Evolutionary conservation across 257 asterid species (phyloP), one percentile per base, ranked within the genome.

Genomic region (Solanum virginianum): DNA sequence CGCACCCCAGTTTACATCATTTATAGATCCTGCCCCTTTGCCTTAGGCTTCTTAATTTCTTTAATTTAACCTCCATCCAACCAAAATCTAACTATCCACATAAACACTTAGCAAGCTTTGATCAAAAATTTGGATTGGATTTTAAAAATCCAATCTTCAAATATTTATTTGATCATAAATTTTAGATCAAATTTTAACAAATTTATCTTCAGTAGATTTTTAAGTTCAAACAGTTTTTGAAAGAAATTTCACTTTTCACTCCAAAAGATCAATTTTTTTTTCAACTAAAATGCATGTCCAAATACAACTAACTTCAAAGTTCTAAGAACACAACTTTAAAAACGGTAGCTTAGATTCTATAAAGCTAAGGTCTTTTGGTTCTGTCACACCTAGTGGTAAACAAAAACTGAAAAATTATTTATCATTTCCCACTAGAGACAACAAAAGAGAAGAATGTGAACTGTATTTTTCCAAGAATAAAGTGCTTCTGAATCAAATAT

Each of bases 361-460:
- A 5, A 49, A 49, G 82, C 62, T 75, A 24, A 14, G 60, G 60
- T 49, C 43, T 26, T n/a, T n/a, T 49, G 62, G 62, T 75, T 83
- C 43, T 63, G 77, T 22, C 65, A 45, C 0, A 26, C 1, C 57
- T 53, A 82, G 51, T 65, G 22, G 70, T 54, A 54, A 84, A 69
- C 59, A 39, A 72, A 79, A 82, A 51, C 56, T 16, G 56, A 86
- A 75, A 59, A 70, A 83, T 26, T 10, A 6, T 20, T 20, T 59
- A 59, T 6, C 26, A 5, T 66, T 79, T 57, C 24, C 47, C 10
- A 53, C 41, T 22, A 56, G 24, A 80, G 74, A 59, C 77, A 82
- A 87, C 53, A 72, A 77, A 77, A 77, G 57, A 85, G 84, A 86
- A 80, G 72, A 85, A 80, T 75, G 83, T 88, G 83, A 85, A 88